phyloP scores from a whole-genome alignment of 1,284 basidiomycete genomes.

The Ceratobasidium sp. region DNA sequence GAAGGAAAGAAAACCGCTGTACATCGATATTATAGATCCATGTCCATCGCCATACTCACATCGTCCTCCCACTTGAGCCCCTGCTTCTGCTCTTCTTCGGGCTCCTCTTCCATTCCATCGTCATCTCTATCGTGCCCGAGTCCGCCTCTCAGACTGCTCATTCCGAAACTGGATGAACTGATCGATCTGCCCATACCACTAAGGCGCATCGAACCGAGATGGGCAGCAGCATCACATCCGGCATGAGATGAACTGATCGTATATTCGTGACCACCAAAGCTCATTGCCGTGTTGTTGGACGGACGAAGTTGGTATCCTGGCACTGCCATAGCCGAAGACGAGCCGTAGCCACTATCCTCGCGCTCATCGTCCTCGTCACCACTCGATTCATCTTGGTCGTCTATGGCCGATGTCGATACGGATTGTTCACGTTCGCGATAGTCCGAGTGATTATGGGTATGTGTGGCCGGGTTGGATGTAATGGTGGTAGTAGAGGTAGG shows the following conservation, averaged over 20 bases:
- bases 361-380: slow-evolving; percentile 41
- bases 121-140: background rate
- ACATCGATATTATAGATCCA: slow-evolving; percentile 41
- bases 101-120: slow-evolving; percentile 32
- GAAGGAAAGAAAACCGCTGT: background rate
- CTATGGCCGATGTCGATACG: slow-evolving; percentile 12
- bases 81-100: slow-evolving; percentile 24
- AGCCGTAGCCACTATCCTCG: slow-evolving; percentile 36
- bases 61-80: slow-evolving; percentile 38
- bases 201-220: slow-evolving; percentile 25
- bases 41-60: slow-evolving; percentile 42
- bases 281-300: background rate
- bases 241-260: slow-evolving; percentile 21
- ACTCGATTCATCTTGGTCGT: slow-evolving; percentile 29
- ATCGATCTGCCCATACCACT: slow-evolving; percentile 11
- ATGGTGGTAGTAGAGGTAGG: background rate
- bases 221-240: slow-evolving; percentile 21
- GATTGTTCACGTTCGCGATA: slow-evolving; percentile 31
- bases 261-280: slow-evolving; percentile 22
- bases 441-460: slow-evolving; percentile 2
- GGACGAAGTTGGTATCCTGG: background rate
- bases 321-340: slow-evolving; percentile 26
- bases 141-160: slow-evolving; percentile 10
- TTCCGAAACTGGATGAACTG: slow-evolving; percentile 25
- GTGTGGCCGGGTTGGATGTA: background rate